Conservation (phyloP, 495 filamentous ascomycete species). For the Lichina pygmaea region DNA sequence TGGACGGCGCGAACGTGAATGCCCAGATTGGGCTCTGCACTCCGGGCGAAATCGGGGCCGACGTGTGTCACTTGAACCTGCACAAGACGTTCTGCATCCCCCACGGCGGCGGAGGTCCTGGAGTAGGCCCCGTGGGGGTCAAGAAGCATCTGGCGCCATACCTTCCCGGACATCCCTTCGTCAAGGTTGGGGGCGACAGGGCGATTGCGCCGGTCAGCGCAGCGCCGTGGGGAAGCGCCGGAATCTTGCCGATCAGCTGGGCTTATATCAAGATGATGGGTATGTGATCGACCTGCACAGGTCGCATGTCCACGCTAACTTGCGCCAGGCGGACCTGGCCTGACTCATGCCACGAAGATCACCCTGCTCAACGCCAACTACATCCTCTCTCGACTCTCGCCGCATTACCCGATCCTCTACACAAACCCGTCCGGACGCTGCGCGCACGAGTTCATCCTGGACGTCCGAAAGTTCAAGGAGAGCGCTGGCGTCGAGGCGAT, state of each 20-base stretch:
- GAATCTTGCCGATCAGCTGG: constrained; percentile 92
- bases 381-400: constrained; percentile 72
- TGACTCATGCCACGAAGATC: constrained; percentile 88
- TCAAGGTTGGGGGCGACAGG: constrained; percentile 34
- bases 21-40: constrained; percentile 95
- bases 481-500: constrained; percentile 74
- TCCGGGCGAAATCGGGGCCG: constrained; percentile 86
- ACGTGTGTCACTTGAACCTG: constrained; percentile 93
- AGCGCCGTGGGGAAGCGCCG: constrained; percentile 74
- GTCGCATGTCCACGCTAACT: not conserved
- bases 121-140: constrained; percentile 87
- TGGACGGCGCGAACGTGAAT: constrained; percentile 99
- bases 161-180: constrained; percentile 49
- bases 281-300: constrained; percentile 8
- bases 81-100: constrained; percentile 99
- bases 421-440: constrained; percentile 72
- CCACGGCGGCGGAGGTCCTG: constrained; percentile 86
- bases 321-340: constrained; percentile 34
- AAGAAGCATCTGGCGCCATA: constrained; percentile 52
- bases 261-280: constrained; percentile 96
- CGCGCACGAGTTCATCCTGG: constrained; percentile 96
- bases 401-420: constrained; percentile 78
- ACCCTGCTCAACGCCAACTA: constrained; percentile 95
- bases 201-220: constrained; percentile 52
- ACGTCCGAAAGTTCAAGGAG: constrained; percentile 64